phyloP scores from a whole-genome alignment of 2,329 filamentous ascomycete genomes.

The Trichoderma afroharzianum region DNA sequence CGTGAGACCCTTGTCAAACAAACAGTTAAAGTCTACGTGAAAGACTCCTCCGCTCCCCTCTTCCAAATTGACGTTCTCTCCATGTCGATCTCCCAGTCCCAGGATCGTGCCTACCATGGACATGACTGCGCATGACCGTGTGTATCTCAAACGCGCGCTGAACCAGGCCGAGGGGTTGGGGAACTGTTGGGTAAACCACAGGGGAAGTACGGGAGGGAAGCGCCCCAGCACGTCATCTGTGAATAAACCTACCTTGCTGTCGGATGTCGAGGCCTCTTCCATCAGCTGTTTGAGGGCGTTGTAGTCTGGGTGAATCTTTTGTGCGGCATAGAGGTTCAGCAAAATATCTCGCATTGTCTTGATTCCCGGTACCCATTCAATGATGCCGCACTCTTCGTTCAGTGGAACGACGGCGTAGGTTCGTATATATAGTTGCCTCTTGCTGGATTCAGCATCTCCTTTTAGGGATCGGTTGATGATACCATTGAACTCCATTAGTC shows the following conservation, averaged over 20 bases:
- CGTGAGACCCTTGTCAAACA: slow-evolving; percentile 96
- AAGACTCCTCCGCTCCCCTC: slow-evolving; percentile 91
- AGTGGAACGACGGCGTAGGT: slow-evolving; percentile 96
- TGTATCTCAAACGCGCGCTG: slow-evolving; percentile 80
- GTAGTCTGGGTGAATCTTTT: slow-evolving; percentile 69
- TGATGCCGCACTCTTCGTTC: slow-evolving; percentile 95
- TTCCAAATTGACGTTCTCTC: slow-evolving; percentile 94
- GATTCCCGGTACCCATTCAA: slow-evolving; percentile 97
- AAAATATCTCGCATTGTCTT: slow-evolving; percentile 92
- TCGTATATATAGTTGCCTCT: slow-evolving; percentile 88
- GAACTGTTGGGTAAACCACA: slow-evolving; percentile 96
- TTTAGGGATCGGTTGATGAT: slow-evolving; percentile 97
- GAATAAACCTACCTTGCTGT: slow-evolving; percentile 66
- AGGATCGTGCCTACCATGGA: slow-evolving; percentile 98
- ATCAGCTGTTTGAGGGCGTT: slow-evolving; percentile 57
- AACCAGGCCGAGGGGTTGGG: slow-evolving; percentile 93
- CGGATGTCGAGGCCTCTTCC: slow-evolving; percentile 58
- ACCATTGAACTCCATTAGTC: slow-evolving; percentile 97
- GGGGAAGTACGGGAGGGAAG: slow-evolving; percentile 80
- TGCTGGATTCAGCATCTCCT: slow-evolving; percentile 83
- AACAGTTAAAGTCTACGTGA: slow-evolving; percentile 98
- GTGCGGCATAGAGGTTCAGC: slow-evolving; percentile 70
- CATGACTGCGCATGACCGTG: slow-evolving; percentile 94
- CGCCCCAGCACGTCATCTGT: slow-evolving; percentile 59
- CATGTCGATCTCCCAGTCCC: slow-evolving; percentile 89